Conservation (phyloP, 2,329 filamentous ascomycete genomes). For the Chrysoporthe puriensis region DNA sequence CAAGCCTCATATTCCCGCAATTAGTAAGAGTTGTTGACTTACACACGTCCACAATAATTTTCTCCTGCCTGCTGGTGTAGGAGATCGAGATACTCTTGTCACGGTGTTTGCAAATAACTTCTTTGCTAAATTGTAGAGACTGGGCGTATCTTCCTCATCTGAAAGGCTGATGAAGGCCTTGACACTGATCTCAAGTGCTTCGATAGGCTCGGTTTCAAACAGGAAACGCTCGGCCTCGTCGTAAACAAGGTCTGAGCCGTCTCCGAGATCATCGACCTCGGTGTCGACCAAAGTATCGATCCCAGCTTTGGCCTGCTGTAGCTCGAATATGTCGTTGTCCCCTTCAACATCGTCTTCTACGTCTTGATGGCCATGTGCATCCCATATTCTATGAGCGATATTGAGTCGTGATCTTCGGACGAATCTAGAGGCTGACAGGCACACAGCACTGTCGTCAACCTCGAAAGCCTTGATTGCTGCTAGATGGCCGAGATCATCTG, state of each 20-base stretch:
- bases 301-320: neutral
- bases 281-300: neutral
- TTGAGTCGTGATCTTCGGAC: slow-evolving; percentile 2
- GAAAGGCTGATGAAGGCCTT: neutral
- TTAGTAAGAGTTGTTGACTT: neutral
- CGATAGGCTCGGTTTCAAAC: slow-evolving; percentile 17
- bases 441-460: neutral
- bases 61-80: neutral
- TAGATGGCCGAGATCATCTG: slow-evolving; percentile 1
- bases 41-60: slow-evolving; percentile 22
- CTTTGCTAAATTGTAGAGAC: neutral
- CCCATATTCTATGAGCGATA: slow-evolving; percentile 10
- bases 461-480: neutral
- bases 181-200: neutral
- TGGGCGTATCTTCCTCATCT: neutral
- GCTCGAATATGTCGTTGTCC: neutral
- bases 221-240: slow-evolving; percentile 13
- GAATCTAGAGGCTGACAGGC: neutral
- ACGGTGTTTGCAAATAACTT: neutral
- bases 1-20: no score
- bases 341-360: neutral
- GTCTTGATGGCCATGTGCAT: slow-evolving; percentile 5
- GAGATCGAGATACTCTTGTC: neutral
- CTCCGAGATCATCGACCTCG: neutral
- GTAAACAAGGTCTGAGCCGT: neutral